Evolutionary conservation across 768 basidiomycete genomes (phyloP), one percentile per base, ranked within the genome.

Genomic region (Paxillus ammoniavirescens): DNA sequence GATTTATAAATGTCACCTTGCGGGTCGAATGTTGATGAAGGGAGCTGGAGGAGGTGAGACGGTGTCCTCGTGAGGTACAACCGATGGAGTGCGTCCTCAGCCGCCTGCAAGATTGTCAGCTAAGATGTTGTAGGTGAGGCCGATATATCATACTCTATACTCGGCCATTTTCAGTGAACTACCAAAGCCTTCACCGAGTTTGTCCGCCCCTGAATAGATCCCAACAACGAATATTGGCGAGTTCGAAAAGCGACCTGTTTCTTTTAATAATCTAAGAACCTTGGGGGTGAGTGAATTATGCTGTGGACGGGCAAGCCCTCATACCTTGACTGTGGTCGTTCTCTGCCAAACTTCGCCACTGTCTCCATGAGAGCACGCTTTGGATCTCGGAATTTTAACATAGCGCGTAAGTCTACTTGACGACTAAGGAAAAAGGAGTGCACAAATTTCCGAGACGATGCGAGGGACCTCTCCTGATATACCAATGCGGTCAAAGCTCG

Each of bases 211-310:
- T 21, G 85, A 91, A 68, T 82, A 98, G 54, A 97, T 88, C 15
- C 93, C 97, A n/a, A 96, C 88, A n/a, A 97, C 89, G 69, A 89
- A 99, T 37, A 95, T 80, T 1, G 97, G 95, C 3, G 93, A 87
- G 61, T 91, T 90, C 1, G 92, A 89, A 60, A 84, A 85, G 43
- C 94, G 87, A 65, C 97, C 97, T 0, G 94, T 93, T 70, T 98
- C 95, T 65, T 89, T 93, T 54, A 99, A 74, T 50, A 99, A 71
- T 67, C 93, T 94, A 54, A 33, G 14, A 44, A 23, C 15, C 17
- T 14, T 1, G 26, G 26, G 26, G 17, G 3, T 57, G 40, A 59
- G 48, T 4, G 12, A 21, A 4, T 6, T 18, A 15, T 18, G 10
- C 2, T 10, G 10, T 18, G 26, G 9, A 42, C 4, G n/a, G 21